These are phyloP conservation scores for Fusarium torreyae DNA, from an alignment of 2,329 filamentous ascomycete species.

Conservation along the genomic window DNA sequence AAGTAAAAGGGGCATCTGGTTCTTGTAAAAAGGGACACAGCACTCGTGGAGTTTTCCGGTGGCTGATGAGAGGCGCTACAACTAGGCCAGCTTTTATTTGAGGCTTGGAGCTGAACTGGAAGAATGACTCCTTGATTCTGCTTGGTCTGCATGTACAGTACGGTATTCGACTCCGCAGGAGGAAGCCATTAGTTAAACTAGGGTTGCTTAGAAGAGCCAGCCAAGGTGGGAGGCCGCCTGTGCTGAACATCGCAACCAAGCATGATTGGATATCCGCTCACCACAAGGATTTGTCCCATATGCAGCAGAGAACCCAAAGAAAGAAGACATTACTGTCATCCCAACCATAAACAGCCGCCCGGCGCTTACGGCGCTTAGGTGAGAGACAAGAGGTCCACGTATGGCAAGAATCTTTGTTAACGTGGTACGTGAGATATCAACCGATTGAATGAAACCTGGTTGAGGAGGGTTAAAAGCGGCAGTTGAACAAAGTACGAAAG, in stretches of 20 bases:
- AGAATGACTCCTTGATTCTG: neutral
- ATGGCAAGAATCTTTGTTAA: neutral
- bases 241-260: no score
- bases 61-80: conserved; percentile 26
- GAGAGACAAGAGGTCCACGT: neutral
- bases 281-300: neutral
- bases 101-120: conserved; percentile 20
- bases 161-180: neutral
- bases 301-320: conserved; percentile 11
- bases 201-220: neutral
- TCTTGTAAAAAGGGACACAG: neutral
- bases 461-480: conserved; percentile 6
- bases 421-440: neutral
- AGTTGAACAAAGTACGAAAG: conserved; percentile 16
- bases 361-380: conserved; percentile 12
- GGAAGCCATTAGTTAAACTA: neutral
- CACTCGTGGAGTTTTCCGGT: conserved; percentile 14
- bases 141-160: conserved; percentile 6
- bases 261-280: conserved; percentile 9
- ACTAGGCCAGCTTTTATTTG: conserved; percentile 6
- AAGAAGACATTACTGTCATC: conserved; percentile 1
- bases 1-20: neutral
- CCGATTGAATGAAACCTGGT: neutral
- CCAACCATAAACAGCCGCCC: conserved; percentile 1
- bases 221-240: conserved; percentile 15